phyloP scores from a whole-genome alignment of 139 green algal genomes.

The Ettlia oleoabundans region DNA sequence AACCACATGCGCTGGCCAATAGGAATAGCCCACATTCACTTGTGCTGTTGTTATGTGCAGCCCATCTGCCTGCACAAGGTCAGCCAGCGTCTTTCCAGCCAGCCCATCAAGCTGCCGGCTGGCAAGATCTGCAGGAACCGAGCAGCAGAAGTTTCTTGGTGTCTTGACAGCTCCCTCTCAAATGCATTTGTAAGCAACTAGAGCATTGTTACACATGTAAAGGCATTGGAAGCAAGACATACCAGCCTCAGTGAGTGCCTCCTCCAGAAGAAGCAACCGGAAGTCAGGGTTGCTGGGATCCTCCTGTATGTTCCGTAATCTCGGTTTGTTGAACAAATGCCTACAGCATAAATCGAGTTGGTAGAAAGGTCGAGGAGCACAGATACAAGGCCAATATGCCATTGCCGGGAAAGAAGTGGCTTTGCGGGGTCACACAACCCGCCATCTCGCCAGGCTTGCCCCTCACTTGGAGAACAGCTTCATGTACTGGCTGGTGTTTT shows the following conservation, averaged over 20 bases:
- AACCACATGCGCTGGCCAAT: slow-evolving; percentile 55
- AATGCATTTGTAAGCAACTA: background rate
- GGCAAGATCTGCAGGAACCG: slow-evolving; percentile 24
- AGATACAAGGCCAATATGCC: background rate
- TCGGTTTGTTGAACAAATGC: slow-evolving; percentile 72
- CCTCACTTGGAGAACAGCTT: slow-evolving; percentile 39
- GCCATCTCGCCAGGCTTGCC: background rate
- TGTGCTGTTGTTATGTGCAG: slow-evolving; percentile 33
- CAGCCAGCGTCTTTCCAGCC: background rate
- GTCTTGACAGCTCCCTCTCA: too few species aligned
- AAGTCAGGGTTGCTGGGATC: slow-evolving; percentile 43
- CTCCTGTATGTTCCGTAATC: slow-evolving; percentile 66
- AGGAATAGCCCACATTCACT: slow-evolving; percentile 69
- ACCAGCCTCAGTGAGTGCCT: slow-evolving; percentile 43
- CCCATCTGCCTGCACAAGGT: slow-evolving; percentile 2
- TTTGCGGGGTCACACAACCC: background rate
- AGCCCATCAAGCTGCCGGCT: background rate
- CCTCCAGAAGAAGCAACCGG: slow-evolving; percentile 76
- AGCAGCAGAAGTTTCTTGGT: too few species aligned
- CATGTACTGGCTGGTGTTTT: slow-evolving; percentile 68
- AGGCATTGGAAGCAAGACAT: too few species aligned
- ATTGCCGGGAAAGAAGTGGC: too few species aligned
- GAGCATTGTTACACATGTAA: background rate
- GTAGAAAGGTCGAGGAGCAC: background rate
- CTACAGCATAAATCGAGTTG: slow-evolving; percentile 41